Conservation (phyloP, 257 asterid species). For the Echium plantagineum region DNA sequence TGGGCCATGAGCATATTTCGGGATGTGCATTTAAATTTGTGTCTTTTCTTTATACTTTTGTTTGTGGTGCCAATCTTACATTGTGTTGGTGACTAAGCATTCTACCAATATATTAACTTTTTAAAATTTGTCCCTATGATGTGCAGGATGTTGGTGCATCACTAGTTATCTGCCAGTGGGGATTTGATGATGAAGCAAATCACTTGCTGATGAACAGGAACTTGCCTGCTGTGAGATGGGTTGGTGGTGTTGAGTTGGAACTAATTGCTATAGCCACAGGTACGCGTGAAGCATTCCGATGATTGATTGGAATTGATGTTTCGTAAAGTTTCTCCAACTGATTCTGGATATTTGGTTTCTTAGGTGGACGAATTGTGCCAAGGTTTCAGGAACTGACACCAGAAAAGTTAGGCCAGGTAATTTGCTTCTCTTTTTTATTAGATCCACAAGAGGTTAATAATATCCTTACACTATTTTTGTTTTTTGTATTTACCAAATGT, state of each 20-base stretch:
- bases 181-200: conserved; percentile 97
- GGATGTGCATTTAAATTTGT: not conserved
- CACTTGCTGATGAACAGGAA: conserved; percentile 86
- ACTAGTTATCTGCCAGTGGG: conserved; percentile 96
- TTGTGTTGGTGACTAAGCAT: not conserved
- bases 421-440: conserved; percentile 1
- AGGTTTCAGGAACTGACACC: conserved; percentile 92
- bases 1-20: not conserved
- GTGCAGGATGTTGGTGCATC: conserved; percentile 93
- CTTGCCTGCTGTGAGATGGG: conserved; percentile 96
- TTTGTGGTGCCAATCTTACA: too few species aligned
- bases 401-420: conserved; percentile 79
- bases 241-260: conserved; percentile 95
- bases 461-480: too few species aligned
- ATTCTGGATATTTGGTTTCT: conserved; percentile 8
- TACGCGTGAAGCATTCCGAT: conserved; percentile 14
- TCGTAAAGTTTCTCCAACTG: not conserved
- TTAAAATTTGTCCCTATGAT: too few species aligned
- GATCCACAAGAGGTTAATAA: too few species aligned
- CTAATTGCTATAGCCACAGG: conserved; percentile 97
- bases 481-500: too few species aligned
- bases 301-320: not conserved
- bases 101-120: too few species aligned
- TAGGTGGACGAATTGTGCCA: conserved; percentile 98
- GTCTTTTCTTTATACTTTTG: not conserved